Conservation (phyloP, 2,329 filamentous ascomycete species). For the Dothideomycetidae sp. region DNA sequence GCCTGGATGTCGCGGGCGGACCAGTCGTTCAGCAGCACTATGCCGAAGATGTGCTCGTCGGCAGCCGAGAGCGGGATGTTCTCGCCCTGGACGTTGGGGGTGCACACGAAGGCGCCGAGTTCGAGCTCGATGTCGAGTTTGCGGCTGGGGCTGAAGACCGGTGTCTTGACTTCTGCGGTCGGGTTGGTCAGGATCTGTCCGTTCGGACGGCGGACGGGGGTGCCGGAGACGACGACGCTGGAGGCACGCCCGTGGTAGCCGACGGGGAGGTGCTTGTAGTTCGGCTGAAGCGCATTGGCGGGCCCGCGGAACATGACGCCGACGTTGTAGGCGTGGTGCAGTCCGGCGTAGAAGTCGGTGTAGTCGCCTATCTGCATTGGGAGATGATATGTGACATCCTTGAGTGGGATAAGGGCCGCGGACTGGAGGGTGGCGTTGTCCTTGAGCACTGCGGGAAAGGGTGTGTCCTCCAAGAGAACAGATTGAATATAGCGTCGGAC, state of each 20-base stretch:
- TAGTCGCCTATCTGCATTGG: slow-evolving; percentile 72
- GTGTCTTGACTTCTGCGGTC: slow-evolving; percentile 44
- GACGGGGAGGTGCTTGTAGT: slow-evolving; percentile 69
- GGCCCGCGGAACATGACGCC: slow-evolving; percentile 60
- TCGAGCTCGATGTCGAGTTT: slow-evolving; percentile 70
- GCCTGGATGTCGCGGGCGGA: slow-evolving; percentile 68
- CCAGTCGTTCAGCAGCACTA: slow-evolving; percentile 80
- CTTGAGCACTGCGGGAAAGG: slow-evolving; percentile 46
- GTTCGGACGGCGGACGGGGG: slow-evolving; percentile 55
- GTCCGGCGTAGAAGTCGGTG: slow-evolving; percentile 71
- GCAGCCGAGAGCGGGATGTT: slow-evolving; percentile 50
- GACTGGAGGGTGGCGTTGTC: slow-evolving; percentile 45
- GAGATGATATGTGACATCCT: slow-evolving; percentile 49
- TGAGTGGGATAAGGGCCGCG: slow-evolving; percentile 44
- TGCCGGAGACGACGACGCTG: slow-evolving; percentile 60
- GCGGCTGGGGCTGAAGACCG: slow-evolving; percentile 48
- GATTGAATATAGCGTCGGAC: slow-evolving; percentile 56
- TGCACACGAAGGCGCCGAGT: slow-evolving; percentile 59
- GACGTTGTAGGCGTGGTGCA: slow-evolving; percentile 63
- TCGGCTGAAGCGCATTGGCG: slow-evolving; percentile 60
- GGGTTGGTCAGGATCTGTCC: slow-evolving; percentile 61
- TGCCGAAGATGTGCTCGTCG: slow-evolving; percentile 59
- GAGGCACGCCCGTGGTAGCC: slow-evolving; percentile 70
- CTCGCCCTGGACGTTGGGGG: slow-evolving; percentile 48
- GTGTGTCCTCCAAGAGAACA: slow-evolving; percentile 46